phyloP scores from a whole-genome alignment of 352 stramenopile genomes.

The Thalassiosira hispida region DNA sequence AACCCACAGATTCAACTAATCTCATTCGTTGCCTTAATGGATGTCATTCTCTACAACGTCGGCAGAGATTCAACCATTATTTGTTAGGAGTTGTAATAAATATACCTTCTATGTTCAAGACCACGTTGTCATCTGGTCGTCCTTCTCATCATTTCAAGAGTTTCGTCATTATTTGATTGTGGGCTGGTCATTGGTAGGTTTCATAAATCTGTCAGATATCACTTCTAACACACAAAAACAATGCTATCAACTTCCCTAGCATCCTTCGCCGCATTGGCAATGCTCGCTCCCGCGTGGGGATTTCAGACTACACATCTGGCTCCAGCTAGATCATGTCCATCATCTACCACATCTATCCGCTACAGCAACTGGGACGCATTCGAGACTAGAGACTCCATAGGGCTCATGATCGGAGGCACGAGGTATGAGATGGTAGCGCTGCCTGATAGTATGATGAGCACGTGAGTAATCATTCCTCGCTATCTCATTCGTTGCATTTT shows the following conservation, averaged over 20 bases:
- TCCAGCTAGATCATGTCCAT: neutral
- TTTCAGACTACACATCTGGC: constrained; percentile 17
- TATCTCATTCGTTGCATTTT: no score
- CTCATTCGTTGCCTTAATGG: no score
- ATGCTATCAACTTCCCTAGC: constrained; percentile 15
- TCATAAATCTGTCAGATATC: neutral
- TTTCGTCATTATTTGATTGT: neutral
- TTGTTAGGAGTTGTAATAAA: no score
- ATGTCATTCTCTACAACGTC: no score
- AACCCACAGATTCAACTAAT: no score
- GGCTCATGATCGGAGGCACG: constrained; percentile 68
- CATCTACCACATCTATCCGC: constrained; percentile 8
- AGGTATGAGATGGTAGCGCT: constrained; percentile 80
- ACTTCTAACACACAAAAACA: neutral
- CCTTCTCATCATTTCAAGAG: no score
- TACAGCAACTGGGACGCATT: constrained; percentile 60
- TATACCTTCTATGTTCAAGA: no score
- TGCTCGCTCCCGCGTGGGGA: constrained; percentile 13
- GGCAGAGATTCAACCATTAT: no score
- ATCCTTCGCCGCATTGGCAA: constrained; percentile 18
- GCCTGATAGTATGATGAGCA: constrained; percentile 79
- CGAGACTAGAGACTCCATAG: constrained; percentile 61
- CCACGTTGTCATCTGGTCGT: no score
- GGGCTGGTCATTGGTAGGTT: neutral
- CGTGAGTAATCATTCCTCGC: no score